Base-by-base conservation (phyloP, 768 basidiomycete species). In the Podaxis sp. region DNA sequence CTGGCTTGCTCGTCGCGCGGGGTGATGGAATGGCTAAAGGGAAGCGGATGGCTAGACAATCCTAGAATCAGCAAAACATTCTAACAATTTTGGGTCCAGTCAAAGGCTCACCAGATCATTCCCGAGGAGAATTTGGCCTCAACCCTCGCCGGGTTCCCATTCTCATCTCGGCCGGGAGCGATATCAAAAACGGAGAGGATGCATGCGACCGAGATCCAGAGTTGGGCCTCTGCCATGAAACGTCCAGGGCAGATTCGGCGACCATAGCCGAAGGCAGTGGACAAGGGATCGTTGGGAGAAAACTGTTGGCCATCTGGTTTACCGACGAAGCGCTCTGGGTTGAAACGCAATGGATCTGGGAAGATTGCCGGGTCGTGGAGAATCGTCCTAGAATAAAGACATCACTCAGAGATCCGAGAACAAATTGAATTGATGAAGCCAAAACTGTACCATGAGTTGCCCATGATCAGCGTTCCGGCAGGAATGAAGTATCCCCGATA, bases 171-270 rank as follows among this genome's bases (percentile, higher is more conserved):
- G 0, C 75, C 74, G 26, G 76, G 75, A 8, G 63, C 54, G 42
- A 84, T 79, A 46, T 79, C 68, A 64, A 81, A 85, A 1, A 70
- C 72, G 48, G 73, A 71, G 44, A 83, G 67, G 3, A 83, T 77
- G 33, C 76, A 79, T 6, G 80, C 80, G 15, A 82, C 74, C 0
- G 77, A 75, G 19, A 83, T 76, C 76, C 78, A 84, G 2, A 84
- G 66, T 58, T 79, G 77, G 0, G 76, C 76, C 55, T 81, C 76
- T 2, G 78, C 81, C 65, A 80, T 74, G 53, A 75, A 75, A 3
- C 81, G 74, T 0, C 84, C 84, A 7, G 83, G 82, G 63, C 84
- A 85, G 22, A 80, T 74, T 24, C 81, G 73, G 3, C 79, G 73
- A 7, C 80, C 79, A 49, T 80, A 81, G 1, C 80, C 80, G 65